Evolutionary conservation across 139 green algal species (phyloP).

Genomic region (Picocystis salinarum): DNA sequence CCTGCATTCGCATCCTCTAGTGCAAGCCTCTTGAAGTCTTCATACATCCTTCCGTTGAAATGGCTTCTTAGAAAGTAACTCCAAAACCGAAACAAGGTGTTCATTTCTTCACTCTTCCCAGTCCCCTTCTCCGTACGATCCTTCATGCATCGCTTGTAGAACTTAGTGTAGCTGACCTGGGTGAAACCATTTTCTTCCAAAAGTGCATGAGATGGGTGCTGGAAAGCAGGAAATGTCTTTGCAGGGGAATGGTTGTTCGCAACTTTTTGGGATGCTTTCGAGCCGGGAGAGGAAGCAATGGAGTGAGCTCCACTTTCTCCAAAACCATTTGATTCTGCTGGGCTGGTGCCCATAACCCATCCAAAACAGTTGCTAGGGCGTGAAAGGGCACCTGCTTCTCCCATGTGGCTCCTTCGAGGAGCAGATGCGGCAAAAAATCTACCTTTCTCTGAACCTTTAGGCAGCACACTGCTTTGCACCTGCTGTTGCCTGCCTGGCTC

Average conservation of each 20-base stretch:
- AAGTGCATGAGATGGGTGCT: conserved; percentile 75
- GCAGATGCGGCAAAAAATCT: not conserved
- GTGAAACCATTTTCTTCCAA: conserved; percentile 85
- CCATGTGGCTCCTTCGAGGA: not conserved
- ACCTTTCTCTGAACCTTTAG: not conserved
- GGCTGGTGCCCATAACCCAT: conserved; percentile 54
- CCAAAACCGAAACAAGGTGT: conserved; percentile 96
- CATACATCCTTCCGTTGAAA: conserved; percentile 85
- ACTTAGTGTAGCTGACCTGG: conserved; percentile 77
- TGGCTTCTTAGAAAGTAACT: conserved; percentile 88
- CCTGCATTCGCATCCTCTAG: conserved; percentile 30
- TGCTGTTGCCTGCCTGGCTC: not conserved
- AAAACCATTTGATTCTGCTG: conserved; percentile 1
- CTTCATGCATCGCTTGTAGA: conserved; percentile 63
- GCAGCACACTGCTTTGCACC: not conserved
- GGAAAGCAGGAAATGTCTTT: conserved; percentile 66
- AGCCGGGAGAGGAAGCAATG: too few relatives aligned
- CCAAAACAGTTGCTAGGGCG: conserved; percentile 22
- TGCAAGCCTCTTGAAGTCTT: conserved; percentile 47
- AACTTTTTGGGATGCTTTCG: too few relatives aligned
- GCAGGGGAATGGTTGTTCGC: too few relatives aligned
- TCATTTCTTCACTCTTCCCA: conserved; percentile 86
- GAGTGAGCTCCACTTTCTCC: too few relatives aligned
- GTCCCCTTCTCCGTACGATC: conserved; percentile 51
- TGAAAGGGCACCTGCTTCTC: not conserved